phyloP scores from a whole-genome alignment of 1,284 basidiomycete genomes.

The Fomitopsis schrenkii region DNA sequence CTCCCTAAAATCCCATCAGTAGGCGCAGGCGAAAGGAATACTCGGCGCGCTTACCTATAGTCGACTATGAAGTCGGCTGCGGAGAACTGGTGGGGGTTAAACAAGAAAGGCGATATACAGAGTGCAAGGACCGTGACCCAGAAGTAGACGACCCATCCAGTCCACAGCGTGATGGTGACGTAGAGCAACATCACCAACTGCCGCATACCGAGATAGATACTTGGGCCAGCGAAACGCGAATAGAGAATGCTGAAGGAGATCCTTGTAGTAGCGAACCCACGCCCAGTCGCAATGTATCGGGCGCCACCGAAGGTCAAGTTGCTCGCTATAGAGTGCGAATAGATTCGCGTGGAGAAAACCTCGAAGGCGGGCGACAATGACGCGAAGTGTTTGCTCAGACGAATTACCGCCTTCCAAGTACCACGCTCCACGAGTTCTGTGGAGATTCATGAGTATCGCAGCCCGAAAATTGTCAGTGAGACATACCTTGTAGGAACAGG shows the following conservation, averaged over 20 bases:
- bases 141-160: slow-evolving; percentile 92
- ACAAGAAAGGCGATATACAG: slow-evolving; percentile 90
- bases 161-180: slow-evolving; percentile 86
- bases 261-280: slow-evolving; percentile 93
- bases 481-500: slow-evolving; percentile 86
- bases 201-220: slow-evolving; percentile 93
- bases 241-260: slow-evolving; percentile 92
- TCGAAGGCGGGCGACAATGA: slow-evolving; percentile 95
- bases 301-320: slow-evolving; percentile 96
- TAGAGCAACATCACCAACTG: slow-evolving; percentile 88
- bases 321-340: slow-evolving; percentile 91
- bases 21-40: neutral
- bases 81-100: slow-evolving; percentile 97
- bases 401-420: slow-evolving; percentile 82
- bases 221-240: slow-evolving; percentile 94
- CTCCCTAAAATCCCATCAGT: slow-evolving; percentile 51
- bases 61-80: slow-evolving; percentile 95
- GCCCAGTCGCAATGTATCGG: slow-evolving; percentile 97
- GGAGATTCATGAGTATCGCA: slow-evolving; percentile 11
- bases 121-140: slow-evolving; percentile 89
- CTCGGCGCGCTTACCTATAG: slow-evolving; percentile 60
- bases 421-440: slow-evolving; percentile 91
- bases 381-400: slow-evolving; percentile 87
- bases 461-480: neutral
- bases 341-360: slow-evolving; percentile 95